phyloP scores from a whole-genome alignment of 2,329 filamentous ascomycete species.

The Periconia digitata region DNA sequence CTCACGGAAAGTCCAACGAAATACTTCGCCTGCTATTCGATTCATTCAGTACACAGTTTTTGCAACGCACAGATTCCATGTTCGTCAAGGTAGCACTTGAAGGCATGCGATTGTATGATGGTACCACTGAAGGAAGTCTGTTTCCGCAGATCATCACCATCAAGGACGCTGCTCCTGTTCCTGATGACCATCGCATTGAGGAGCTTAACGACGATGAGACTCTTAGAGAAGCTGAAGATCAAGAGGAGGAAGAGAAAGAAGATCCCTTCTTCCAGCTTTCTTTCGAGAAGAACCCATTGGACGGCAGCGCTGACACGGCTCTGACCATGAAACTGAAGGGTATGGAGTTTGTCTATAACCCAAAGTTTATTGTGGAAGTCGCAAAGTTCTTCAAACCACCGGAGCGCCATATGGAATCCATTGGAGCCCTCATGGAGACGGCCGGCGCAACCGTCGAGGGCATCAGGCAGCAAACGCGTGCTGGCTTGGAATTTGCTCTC shows the following conservation, averaged over 20 bases:
- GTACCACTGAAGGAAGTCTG: slow-evolving; percentile 85
- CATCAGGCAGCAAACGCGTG: slow-evolving; percentile 89
- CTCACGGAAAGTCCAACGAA: slow-evolving; percentile 75
- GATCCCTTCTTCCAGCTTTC: slow-evolving; percentile 91
- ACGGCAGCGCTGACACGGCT: slow-evolving; percentile 87
- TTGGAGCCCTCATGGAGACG: slow-evolving; percentile 91
- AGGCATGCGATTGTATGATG: slow-evolving; percentile 91
- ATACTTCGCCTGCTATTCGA: slow-evolving; percentile 93
- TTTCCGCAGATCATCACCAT: slow-evolving; percentile 95
- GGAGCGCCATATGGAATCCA: slow-evolving; percentile 97
- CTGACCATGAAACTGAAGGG: slow-evolving; percentile 90
- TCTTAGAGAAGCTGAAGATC: slow-evolving; percentile 50
- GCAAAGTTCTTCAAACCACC: slow-evolving; percentile 96
- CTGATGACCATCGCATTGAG: slow-evolving; percentile 52
- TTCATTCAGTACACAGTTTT: slow-evolving; percentile 84
- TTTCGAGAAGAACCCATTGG: slow-evolving; percentile 92
- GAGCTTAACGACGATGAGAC: slow-evolving; percentile 53
- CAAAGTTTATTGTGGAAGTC: slow-evolving; percentile 85
- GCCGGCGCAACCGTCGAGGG: slow-evolving; percentile 95
- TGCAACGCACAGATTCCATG: slow-evolving; percentile 89
- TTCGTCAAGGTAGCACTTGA: slow-evolving; percentile 87
- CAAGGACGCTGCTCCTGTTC: slow-evolving; percentile 74
- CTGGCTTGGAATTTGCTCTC: slow-evolving; percentile 91
- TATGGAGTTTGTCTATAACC: slow-evolving; percentile 97
- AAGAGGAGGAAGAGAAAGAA: slow-evolving; percentile 52